Evolutionary conservation across 257 asterid genomes (phyloP).

Genomic region (Petunia axillaris): DNA sequence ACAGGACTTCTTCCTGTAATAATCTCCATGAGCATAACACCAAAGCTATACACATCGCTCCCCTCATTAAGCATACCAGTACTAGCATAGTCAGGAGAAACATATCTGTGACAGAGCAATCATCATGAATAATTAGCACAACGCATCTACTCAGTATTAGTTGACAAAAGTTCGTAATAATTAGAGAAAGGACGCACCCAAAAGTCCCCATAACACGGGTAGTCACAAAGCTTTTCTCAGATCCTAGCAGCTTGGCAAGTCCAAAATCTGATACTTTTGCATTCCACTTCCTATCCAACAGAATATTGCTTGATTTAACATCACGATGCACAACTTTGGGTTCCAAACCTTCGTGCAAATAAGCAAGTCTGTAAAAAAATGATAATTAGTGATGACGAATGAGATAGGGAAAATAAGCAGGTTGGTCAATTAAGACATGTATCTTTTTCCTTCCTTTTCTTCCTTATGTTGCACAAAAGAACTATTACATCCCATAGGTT

Average conservation of each 20-base stretch:
- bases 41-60: slow-evolving; percentile 91
- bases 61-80: slow-evolving; percentile 98
- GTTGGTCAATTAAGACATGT: background rate
- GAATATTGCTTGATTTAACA: slow-evolving; percentile 96
- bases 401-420: background rate
- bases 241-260: slow-evolving; percentile 84
- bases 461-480: background rate
- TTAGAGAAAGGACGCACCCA: slow-evolving; percentile 66
- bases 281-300: slow-evolving; percentile 85
- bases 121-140: slow-evolving; percentile 12
- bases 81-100: slow-evolving; percentile 98
- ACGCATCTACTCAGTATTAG: background rate
- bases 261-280: slow-evolving; percentile 96
- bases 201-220: slow-evolving; percentile 99
- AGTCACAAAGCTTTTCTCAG: slow-evolving; percentile 93
- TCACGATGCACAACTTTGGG: slow-evolving; percentile 99
- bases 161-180: background rate
- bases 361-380: slow-evolving; percentile 65
- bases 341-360: slow-evolving; percentile 96
- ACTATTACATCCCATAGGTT: background rate
- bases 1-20: slow-evolving; percentile 91
- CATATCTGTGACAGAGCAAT: slow-evolving; percentile 62
- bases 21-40: slow-evolving; percentile 93
- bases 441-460: background rate
- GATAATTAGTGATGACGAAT: slow-evolving; percentile 2